Percentiles rank a stretch among this genome's conserved stretches.
phyloP scores from a whole-genome alignment of 176 grass and related monocot genomes.

The Alopecurus myosuroides region DNA sequence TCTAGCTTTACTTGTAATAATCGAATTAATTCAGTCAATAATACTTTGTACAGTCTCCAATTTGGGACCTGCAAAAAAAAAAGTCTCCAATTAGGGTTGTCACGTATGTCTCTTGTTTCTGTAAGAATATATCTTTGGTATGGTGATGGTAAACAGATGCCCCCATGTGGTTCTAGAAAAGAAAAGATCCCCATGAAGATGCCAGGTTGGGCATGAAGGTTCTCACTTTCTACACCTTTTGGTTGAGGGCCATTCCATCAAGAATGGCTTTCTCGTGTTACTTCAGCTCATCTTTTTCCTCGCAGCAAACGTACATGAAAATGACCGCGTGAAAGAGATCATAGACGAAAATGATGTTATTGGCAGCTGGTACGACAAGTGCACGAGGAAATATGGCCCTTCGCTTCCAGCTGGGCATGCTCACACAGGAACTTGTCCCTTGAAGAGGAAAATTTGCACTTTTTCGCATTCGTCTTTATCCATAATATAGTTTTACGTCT shows the following conservation, averaged over 20 bases:
- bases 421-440: not conserved
- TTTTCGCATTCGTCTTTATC: not conserved
- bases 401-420: not conserved
- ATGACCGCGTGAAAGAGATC: not conserved
- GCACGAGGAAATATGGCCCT: not conserved
- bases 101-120: not conserved
- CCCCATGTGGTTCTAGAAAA: not conserved
- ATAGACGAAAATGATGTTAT: not conserved
- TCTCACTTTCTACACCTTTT: conserved; percentile 7
- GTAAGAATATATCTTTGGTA: not conserved
- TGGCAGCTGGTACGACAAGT: not conserved
- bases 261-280: not conserved
- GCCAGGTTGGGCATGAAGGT: not conserved
- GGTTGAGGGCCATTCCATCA: not conserved
- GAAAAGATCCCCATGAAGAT: not conserved
- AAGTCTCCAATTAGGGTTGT: not conserved
- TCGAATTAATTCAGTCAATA: not conserved
- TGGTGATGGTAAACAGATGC: not conserved
- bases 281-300: not conserved
- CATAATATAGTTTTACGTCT: not conserved
- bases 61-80: too few species aligned
- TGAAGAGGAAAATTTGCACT: not conserved
- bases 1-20: not conserved
- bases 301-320: not conserved
- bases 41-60: too few species aligned